Conservation (phyloP, 1,284 basidiomycete genomes). For the Leccinum pachyderme region DNA sequence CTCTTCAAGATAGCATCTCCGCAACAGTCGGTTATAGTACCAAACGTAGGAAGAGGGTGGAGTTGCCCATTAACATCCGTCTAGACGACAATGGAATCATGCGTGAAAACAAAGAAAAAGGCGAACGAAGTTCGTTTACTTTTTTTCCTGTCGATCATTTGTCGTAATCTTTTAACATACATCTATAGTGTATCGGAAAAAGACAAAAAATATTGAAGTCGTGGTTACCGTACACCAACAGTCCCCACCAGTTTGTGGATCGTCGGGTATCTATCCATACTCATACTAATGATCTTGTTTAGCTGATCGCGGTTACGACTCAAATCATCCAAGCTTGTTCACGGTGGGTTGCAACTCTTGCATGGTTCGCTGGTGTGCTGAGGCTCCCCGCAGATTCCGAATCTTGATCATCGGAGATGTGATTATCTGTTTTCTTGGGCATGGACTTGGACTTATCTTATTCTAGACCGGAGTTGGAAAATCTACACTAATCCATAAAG, state of each 20-base stretch:
- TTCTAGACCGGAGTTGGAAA: conserved; percentile 20
- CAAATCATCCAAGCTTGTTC: conserved; percentile 8
- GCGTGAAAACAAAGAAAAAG: conserved; percentile 3
- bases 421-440: neutral
- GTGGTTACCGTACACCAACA: conserved; percentile 1
- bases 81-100: neutral
- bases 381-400: conserved; percentile 9
- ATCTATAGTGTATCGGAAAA: conserved; percentile 16
- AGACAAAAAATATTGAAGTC: conserved; percentile 7
- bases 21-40: neutral
- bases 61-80: conserved; percentile 3
- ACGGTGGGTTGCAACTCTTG: neutral
- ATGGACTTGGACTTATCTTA: neutral
- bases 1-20: neutral
- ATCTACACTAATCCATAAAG: conserved; percentile 9
- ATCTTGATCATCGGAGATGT: conserved; percentile 19
- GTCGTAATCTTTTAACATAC: neutral
- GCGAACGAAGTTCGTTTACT: conserved; percentile 6
- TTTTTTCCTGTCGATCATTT: neutral
- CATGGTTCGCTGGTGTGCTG: neutral
- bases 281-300: neutral
- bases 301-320: conserved; percentile 7
- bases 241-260: conserved; percentile 1
- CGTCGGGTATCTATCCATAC: neutral
- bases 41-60: neutral